Base-by-base conservation (phyloP, 306 rosid species). In the Lathyrus sativus region DNA sequence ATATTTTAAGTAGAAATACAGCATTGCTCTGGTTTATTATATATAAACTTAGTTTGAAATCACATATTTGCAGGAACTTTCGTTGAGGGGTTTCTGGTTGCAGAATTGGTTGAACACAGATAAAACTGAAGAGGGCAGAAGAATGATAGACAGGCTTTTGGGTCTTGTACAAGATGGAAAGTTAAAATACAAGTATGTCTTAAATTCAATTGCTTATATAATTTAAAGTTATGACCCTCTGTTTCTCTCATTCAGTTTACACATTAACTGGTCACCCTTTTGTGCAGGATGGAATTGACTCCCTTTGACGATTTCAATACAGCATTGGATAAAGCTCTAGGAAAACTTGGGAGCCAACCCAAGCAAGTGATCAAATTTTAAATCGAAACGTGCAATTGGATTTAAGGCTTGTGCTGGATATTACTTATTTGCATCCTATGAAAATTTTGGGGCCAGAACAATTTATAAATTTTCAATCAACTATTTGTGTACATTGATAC, bases 21-120 rank as follows among this genome's bases (percentile, higher is more conserved):
- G 2, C 41, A 12, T 50, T 58, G 62, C 22, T 66, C 48, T 37
- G n/a, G 63, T n/a, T 75, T 28, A 19, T 53, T 24, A 37, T 41
- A 15, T 59, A 1, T 70, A 45, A 69, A 59, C 66, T 0, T 53
- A 39, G 37, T 55, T 22, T 67, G 9, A 53, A 54, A 45, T 38
- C 54, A 48, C 61, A 37, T 46, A 58, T 67, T 75, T 65, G 74
- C 90, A 92, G 98, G 91, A 92, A 11, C 79, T 92, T 79, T 89
- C 96, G 63, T 79, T 92, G 73, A 85, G 88, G 86, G 96, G 98
- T 64, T 90, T 92, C 79, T 92, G 96, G 98, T 74, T 92, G 76
- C 96, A 90, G 83, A 90, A 74, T 66, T 90, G 91, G 89, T 45
- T 90, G 84, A 66, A 80, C 78, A 57, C 81, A 59, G 96, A 90